A percentile compares a stretch with the other conserved stretches of the same genome.
phyloP scores from a whole-genome alignment of 306 rosid species.

The Glycine tomentella region DNA sequence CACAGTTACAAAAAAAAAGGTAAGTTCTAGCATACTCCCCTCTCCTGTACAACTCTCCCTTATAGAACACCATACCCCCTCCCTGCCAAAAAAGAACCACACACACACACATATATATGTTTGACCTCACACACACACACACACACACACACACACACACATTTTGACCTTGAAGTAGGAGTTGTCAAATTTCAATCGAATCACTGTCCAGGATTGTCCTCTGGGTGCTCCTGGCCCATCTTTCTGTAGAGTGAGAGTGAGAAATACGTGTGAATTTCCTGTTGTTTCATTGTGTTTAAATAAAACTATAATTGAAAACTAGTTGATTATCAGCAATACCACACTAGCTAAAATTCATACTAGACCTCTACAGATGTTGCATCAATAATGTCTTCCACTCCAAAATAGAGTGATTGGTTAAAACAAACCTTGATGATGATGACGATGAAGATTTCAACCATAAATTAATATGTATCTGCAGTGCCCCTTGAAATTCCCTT shows the following conservation, averaged over 20 bases:
- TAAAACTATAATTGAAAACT: background rate
- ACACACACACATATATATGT: too few species aligned
- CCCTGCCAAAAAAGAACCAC: background rate
- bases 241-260: slow-evolving; percentile 65
- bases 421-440: background rate
- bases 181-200: slow-evolving; percentile 98
- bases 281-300: slow-evolving; percentile 10
- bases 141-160: too few species aligned
- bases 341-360: slow-evolving; percentile 26
- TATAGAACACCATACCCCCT: slow-evolving; percentile 5
- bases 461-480: slow-evolving; percentile 25
- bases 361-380: background rate
- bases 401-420: slow-evolving; percentile 11
- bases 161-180: slow-evolving; percentile 88
- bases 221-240: slow-evolving; percentile 98
- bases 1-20: slow-evolving; percentile 46
- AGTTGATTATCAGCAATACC: slow-evolving; percentile 26
- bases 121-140: too few species aligned
- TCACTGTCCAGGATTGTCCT: slow-evolving; percentile 95
- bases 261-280: slow-evolving; percentile 43
- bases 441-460: slow-evolving; percentile 12
- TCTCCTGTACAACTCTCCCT: slow-evolving; percentile 21
- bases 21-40: slow-evolving; percentile 19
- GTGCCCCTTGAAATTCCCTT: slow-evolving; percentile 7
- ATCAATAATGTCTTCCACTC: slow-evolving; percentile 15